Percentiles rank a stretch among this genome's conserved stretches.
Evolutionary conservation across 768 basidiomycete genomes (phyloP).

Genomic region (Lentinula boryana): DNA sequence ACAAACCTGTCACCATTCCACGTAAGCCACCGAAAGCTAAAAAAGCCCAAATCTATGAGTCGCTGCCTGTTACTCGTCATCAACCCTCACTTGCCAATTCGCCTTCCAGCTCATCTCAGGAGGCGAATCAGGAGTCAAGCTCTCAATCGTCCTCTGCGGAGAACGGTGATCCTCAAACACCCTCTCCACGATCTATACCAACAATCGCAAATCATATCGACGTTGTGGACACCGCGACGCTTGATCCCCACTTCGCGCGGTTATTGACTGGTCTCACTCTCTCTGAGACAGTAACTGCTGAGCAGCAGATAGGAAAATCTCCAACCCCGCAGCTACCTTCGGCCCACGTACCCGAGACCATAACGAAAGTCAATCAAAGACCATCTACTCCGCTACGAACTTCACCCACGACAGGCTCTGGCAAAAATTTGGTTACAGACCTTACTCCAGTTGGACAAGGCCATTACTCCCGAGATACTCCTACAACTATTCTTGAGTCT

Average conservation of each 20-base stretch:
- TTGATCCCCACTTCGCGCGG: conserved; percentile 70
- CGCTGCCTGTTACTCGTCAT: conserved; percentile 11
- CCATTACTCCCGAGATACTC: neutral
- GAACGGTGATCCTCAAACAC: conserved; percentile 56
- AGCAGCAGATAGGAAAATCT: conserved; percentile 9
- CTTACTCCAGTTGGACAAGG: neutral
- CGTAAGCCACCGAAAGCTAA: conserved; percentile 29
- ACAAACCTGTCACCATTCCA: conserved; percentile 44
- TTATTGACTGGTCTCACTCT: conserved; percentile 57
- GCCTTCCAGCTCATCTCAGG: conserved; percentile 19
- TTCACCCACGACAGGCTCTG: neutral
- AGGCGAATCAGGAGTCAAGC: conserved; percentile 54
- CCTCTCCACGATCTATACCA: conserved; percentile 53
- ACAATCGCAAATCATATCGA: conserved; percentile 25
- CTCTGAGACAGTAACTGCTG: conserved; percentile 34
- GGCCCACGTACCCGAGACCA: neutral
- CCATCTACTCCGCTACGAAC: conserved; percentile 12
- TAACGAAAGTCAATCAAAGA: conserved; percentile 9
- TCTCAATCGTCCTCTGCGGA: conserved; percentile 60
- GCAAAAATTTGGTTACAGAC: neutral
- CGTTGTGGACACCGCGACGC: conserved; percentile 22
- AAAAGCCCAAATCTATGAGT: conserved; percentile 16
- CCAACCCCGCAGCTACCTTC: conserved; percentile 8
- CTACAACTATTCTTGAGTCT: neutral
- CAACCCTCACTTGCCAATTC: conserved; percentile 6